Percentiles rank a stretch among this genome's conserved stretches.
These are phyloP conservation scores for Chondrus crispus DNA, from an alignment of 23 red algal species.

Conservation along the genomic window DNA sequence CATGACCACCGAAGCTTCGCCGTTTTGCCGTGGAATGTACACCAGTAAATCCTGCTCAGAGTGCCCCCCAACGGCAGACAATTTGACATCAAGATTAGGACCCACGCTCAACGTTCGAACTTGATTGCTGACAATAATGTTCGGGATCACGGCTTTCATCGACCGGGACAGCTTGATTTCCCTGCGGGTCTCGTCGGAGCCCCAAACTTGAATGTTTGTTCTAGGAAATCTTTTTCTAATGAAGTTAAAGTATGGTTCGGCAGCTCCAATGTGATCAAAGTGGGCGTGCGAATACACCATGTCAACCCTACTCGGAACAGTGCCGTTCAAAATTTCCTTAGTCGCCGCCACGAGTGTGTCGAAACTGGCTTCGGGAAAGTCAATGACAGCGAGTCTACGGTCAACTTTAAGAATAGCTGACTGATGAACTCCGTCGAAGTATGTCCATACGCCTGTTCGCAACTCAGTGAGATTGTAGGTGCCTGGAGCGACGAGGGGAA, in stretches of 20 bases:
- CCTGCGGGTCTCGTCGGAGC: not conserved
- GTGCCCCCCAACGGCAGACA: slow-evolving; percentile 27
- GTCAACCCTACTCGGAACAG: not conserved
- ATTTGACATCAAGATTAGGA: not conserved
- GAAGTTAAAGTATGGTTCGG: not conserved
- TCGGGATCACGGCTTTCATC: slow-evolving; percentile 3
- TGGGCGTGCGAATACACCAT: slow-evolving; percentile 20
- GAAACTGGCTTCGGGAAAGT: slow-evolving; percentile 24
- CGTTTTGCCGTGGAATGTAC: not conserved
- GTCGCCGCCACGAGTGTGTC: not conserved
- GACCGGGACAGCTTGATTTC: not conserved
- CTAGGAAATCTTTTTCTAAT: slow-evolving; percentile 17
- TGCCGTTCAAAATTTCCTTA: not conserved
- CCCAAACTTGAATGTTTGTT: not conserved
- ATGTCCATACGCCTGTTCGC: slow-evolving; percentile 12
- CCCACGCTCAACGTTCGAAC: not conserved
- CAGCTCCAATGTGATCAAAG: slow-evolving; percentile 49
- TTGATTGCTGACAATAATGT: not conserved
- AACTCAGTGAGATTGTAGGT: not conserved
- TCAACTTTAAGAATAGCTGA: not conserved
- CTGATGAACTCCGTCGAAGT: not conserved
- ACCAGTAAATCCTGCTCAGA: slow-evolving; percentile 11
- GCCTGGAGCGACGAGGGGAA: not conserved
- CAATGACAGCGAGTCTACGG: not conserved
- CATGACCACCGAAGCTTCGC: not conserved